Percentiles rank a stretch among this genome's conserved stretches.
phyloP scores from a whole-genome alignment of 805 yeast genomes.

The Deakozyma indianensis region DNA sequence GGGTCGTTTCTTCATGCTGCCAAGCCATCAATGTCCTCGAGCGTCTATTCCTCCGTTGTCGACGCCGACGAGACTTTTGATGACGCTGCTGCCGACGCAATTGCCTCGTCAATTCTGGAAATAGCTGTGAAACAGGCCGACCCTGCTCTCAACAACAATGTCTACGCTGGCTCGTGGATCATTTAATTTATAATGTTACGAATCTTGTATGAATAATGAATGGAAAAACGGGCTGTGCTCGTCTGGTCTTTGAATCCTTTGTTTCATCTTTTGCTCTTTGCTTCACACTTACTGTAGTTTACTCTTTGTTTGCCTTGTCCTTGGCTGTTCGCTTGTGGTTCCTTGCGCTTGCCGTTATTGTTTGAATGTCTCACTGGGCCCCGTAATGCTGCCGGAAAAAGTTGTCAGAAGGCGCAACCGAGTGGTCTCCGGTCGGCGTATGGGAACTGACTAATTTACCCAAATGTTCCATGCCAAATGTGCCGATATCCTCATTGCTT shows the following conservation, averaged over 20 bases:
- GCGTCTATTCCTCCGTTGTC: background rate
- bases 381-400: no score
- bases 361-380: no score
- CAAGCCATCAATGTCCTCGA: background rate
- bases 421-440: no score
- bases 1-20: background rate
- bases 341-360: no score
- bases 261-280: background rate
- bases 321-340: no score
- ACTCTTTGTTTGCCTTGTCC: no score
- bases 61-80: background rate
- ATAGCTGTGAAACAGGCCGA: background rate
- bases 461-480: no score
- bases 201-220: background rate
- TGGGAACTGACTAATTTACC: no score
- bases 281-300: no score
- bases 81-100: background rate
- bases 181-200: background rate
- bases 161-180: slow-evolving; percentile 1
- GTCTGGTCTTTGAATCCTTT: background rate
- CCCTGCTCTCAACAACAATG: background rate
- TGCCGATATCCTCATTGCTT: no score
- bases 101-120: slow-evolving; percentile 1
- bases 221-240: no score
- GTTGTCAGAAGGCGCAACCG: no score